phyloP scores from a whole-genome alignment of 371 early-diverging fungal species.

The Mucor mucedo region DNA sequence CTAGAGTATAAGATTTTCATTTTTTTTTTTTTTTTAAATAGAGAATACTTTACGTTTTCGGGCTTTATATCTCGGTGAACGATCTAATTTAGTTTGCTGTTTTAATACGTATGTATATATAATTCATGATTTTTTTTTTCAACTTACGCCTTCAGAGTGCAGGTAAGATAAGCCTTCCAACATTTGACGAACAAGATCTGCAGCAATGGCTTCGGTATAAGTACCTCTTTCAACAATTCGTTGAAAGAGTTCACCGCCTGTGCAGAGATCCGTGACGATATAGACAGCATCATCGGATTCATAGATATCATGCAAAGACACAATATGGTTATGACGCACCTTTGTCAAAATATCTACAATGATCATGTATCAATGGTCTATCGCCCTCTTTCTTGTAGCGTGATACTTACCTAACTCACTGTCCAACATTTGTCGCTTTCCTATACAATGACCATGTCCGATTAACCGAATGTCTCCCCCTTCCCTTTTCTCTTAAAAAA shows the following conservation, averaged over 20 bases:
- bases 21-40: too few relatives aligned
- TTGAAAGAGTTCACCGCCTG: slow-evolving; percentile 87
- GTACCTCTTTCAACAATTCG: slow-evolving; percentile 75
- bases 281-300: slow-evolving; percentile 79
- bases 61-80: slow-evolving; percentile 88
- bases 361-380: background rate
- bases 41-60: slow-evolving; percentile 59
- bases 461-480: background rate
- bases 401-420: slow-evolving; percentile 68
- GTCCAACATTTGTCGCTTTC: slow-evolving; percentile 82
- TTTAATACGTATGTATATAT: background rate
- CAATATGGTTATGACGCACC: slow-evolving; percentile 78
- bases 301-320: slow-evolving; percentile 77
- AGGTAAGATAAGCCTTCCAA: slow-evolving; percentile 79
- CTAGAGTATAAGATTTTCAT: too few relatives aligned
- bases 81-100: slow-evolving; percentile 44
- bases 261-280: slow-evolving; percentile 81
- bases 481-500: background rate
- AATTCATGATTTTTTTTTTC: background rate
- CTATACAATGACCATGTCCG: slow-evolving; percentile 25
- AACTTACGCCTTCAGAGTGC: slow-evolving; percentile 65
- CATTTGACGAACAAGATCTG: slow-evolving; percentile 69
- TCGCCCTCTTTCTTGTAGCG: background rate
- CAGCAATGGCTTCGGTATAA: slow-evolving; percentile 75
- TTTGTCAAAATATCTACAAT: slow-evolving; percentile 66